Conservation (phyloP, 78 protist genomes). For the Parvularia atlantis region DNA sequence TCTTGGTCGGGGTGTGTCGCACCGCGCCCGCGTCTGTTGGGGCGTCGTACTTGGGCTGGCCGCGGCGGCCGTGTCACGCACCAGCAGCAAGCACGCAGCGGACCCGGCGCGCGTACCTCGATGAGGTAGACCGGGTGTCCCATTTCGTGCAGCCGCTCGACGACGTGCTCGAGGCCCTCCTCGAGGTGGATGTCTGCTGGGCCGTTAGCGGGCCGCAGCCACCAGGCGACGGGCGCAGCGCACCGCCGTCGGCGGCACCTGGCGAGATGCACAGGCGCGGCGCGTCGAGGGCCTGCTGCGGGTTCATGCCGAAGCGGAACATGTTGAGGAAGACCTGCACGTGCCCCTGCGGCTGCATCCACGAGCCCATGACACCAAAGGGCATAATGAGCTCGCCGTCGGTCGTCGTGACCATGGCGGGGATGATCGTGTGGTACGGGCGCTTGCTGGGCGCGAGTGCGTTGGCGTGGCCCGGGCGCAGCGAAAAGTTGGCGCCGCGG, state of each 20-base stretch:
- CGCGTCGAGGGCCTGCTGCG: slow-evolving; percentile 66
- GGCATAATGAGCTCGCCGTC: slow-evolving; percentile 29
- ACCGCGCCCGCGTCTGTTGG: too few species aligned
- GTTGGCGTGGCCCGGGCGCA: slow-evolving; percentile 47
- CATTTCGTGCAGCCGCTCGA: background rate
- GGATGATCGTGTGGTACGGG: slow-evolving; percentile 88
- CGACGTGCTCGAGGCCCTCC: background rate
- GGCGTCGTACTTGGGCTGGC: background rate
- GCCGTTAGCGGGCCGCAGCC: background rate
- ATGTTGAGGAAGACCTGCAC: slow-evolving; percentile 54
- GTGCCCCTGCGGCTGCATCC: slow-evolving; percentile 87
- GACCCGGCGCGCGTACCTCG: background rate
- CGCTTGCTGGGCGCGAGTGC: slow-evolving; percentile 52
- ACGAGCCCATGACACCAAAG: slow-evolving; percentile 80
- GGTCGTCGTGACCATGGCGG: slow-evolving; percentile 35
- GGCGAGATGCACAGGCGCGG: slow-evolving; percentile 49
- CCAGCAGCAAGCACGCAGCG: background rate
- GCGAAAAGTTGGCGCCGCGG: slow-evolving; percentile 47
- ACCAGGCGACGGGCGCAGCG: background rate
- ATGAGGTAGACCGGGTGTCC: background rate
- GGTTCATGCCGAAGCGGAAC: slow-evolving; percentile 50
- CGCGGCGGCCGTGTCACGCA: background rate
- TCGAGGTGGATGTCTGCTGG: background rate
- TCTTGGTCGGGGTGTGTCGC: too few species aligned
- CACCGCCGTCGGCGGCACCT: background rate